Base-by-base conservation (phyloP, 148 eudicot genomes). In the Chenopodium formosanum region DNA sequence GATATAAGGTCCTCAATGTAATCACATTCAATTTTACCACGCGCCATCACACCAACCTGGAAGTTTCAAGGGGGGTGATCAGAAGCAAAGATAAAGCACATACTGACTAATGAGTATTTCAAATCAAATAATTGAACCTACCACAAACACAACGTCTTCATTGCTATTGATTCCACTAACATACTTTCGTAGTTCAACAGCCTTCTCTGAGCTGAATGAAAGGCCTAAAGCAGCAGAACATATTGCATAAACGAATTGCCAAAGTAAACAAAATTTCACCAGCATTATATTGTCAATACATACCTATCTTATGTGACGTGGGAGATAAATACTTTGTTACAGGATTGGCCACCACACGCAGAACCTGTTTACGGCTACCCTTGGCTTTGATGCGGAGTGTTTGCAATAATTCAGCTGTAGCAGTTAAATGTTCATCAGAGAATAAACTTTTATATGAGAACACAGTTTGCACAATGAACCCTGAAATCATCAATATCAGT, bases 71-170 rank as follows among this genome's bases (percentile, higher is more conserved):
- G 40, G 4, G 4, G 7, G 48, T 80, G 40, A 58, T 71, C 76
- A 58, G 16, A 71, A n/a, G 44, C 2, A 71, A 20, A 27, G 32
- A 53, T 31, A 60, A 53, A 19, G 60, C 60, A 53, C 0, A 53
- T 14, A 34, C 4, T 13, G 20, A 27, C 22, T 9, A 25, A 62
- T 20, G 19, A 2, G 37, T 7, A 34, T 20, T 22, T 37, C 11
- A 70, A 17, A 34, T 34, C n/a, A 77, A 16, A 77, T 44, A 7
- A 22, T 2, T 34, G 17, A 60, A 27, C 82, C 32, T 64, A 80
- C 82, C 82, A 80, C 82, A 73, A 80, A 73, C 69, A 73, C 82
- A 63, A 73, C 52, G 25, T 80, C 71, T 27, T 80, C 82, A 23
- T 70, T 4, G 25, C 82, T 14, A n/a, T 75, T 31, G 6, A 72